These are phyloP conservation scores for Pisolithus marmoratus DNA, from an alignment of 768 basidiomycete genomes.

Conservation along the genomic window DNA sequence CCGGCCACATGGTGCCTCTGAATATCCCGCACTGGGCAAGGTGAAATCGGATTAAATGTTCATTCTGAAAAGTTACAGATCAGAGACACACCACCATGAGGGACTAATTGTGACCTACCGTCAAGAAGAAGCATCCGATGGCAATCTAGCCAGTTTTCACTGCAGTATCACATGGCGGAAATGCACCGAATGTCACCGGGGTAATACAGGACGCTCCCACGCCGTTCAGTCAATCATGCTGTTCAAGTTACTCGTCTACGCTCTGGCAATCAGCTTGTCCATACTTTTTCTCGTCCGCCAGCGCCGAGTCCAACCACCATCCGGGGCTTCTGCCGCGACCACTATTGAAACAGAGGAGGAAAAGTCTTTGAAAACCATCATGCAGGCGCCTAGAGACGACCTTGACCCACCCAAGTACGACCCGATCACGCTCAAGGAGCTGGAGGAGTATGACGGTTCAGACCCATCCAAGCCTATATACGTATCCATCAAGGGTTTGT, in stretches of 20 bases:
- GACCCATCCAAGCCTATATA: slow-evolving; percentile 69
- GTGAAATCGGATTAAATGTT: no score
- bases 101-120: no score
- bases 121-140: no score
- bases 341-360: slow-evolving; percentile 19
- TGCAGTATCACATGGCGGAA: no score
- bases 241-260: slow-evolving; percentile 22
- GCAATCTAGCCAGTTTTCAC: no score
- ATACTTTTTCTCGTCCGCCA: slow-evolving; percentile 21
- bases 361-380: slow-evolving; percentile 50
- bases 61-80: no score
- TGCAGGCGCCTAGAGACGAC: slow-evolving; percentile 60
- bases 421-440: slow-evolving; percentile 63
- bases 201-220: no score
- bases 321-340: slow-evolving; percentile 3
- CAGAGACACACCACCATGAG: no score
- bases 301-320: slow-evolving; percentile 5
- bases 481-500: slow-evolving; percentile 85
- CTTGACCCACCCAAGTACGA: slow-evolving; percentile 71
- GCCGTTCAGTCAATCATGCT: slow-evolving; percentile 6
- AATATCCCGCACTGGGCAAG: no score
- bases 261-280: slow-evolving; percentile 27
- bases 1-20: no score
- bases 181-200: no score
- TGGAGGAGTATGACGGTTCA: slow-evolving; percentile 68